Percentiles rank a stretch among this genome's conserved stretches.
Conservation (phyloP, 805 yeast genomes). For the Kluyveromyces siamensis region DNA sequence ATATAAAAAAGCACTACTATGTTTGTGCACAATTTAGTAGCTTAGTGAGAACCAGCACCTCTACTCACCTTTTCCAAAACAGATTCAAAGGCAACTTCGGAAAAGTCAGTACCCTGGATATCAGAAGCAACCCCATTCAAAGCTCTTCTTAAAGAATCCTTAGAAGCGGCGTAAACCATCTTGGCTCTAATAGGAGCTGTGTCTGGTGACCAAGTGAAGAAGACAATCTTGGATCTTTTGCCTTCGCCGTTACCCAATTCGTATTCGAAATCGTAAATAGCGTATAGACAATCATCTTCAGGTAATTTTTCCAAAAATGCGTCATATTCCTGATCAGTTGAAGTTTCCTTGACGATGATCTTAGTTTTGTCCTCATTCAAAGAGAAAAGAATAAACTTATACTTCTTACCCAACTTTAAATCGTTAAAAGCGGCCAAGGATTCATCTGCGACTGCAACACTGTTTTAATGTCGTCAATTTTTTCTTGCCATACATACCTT, state of each 20-base stretch:
- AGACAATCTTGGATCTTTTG: conserved; percentile 68
- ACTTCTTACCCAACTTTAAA: conserved; percentile 86
- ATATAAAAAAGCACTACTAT: no score
- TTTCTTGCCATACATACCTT: background rate
- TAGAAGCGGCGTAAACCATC: conserved; percentile 98
- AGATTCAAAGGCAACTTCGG: conserved; percentile 92
- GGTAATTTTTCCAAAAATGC: conserved; percentile 81
- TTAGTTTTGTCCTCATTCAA: conserved; percentile 82
- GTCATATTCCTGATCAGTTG: conserved; percentile 70
- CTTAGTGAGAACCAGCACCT: conserved; percentile 59
- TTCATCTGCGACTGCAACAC: conserved; percentile 84
- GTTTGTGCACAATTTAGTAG: background rate
- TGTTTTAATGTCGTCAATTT: conserved; percentile 15
- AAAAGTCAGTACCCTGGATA: conserved; percentile 95
- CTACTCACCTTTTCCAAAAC: conserved; percentile 84
- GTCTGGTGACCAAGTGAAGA: conserved; percentile 94
- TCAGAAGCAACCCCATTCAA: conserved; percentile 91
- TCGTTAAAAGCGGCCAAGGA: conserved; percentile 92
- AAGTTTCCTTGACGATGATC: conserved; percentile 82
- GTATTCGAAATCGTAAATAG: conserved; percentile 94
- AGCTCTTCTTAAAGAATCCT: conserved; percentile 96
- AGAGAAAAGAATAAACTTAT: conserved; percentile 72
- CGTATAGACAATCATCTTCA: conserved; percentile 93
- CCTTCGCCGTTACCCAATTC: conserved; percentile 88
- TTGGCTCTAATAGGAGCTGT: conserved; percentile 90